phyloP scores from a whole-genome alignment of 192 early-diverging fungal genomes.

The Coemansia sp. region DNA sequence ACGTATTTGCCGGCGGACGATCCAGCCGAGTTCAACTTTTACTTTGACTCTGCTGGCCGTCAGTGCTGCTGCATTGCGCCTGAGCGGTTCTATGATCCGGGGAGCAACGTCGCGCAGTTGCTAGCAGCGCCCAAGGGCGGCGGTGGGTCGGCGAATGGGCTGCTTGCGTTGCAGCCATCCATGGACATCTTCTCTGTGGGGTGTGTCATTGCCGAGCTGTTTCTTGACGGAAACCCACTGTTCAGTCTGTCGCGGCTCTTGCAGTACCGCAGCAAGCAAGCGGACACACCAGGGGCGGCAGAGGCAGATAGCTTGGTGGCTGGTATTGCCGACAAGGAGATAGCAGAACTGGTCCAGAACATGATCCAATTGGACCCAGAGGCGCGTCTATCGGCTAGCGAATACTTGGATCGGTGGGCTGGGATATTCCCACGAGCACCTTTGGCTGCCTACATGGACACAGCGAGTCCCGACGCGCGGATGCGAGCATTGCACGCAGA shows the following conservation, averaged over 20 bases:
- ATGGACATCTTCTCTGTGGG: constrained; percentile 98
- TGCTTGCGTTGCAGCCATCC: constrained; percentile 61
- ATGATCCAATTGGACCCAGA: constrained; percentile 89
- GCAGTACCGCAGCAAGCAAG: constrained; percentile 62
- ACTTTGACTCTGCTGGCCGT: constrained; percentile 89
- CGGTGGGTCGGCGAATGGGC: not conserved
- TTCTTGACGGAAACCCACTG: constrained; percentile 87
- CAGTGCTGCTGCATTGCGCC: constrained; percentile 94
- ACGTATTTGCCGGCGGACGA: constrained; percentile 94
- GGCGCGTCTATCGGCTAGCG: constrained; percentile 68
- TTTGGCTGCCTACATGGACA: constrained; percentile 43
- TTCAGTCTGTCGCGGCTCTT: constrained; percentile 91
- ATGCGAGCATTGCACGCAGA: constrained; percentile 37
- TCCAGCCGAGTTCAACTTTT: constrained; percentile 93
- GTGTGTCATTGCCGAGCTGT: constrained; percentile 89
- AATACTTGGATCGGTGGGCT: constrained; percentile 75
- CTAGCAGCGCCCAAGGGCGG: constrained; percentile 11
- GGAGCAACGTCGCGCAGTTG: constrained; percentile 36
- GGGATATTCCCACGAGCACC: constrained; percentile 36
- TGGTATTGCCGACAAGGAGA: constrained; percentile 79
- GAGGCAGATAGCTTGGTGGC: constrained; percentile 65
- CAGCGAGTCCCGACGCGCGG: constrained; percentile 30
- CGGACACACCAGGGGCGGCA: constrained; percentile 55
- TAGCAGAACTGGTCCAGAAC: constrained; percentile 71
- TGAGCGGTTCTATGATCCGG: constrained; percentile 87